A percentile compares a stretch with the other conserved stretches of the same genome.
Evolutionary conservation across 2,329 filamentous ascomycete species (phyloP).

Genomic region (Cylindrodendrum hubeiense): DNA sequence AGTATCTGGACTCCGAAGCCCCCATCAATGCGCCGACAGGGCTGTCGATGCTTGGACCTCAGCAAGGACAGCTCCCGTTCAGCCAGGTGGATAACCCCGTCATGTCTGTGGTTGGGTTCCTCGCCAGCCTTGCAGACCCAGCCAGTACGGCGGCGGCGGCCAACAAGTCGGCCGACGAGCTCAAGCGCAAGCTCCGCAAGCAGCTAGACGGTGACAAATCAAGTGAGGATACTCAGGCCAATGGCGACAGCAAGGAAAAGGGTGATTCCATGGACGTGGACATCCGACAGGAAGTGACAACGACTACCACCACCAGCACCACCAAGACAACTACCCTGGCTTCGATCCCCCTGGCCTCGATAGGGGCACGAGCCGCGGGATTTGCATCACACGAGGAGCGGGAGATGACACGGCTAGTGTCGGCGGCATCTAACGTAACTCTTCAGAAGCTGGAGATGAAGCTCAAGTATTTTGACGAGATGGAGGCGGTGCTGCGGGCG

Average conservation of each 20-base stretch:
- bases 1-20: slow-evolving; percentile 86
- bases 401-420: slow-evolving; percentile 94
- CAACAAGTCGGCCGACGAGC: slow-evolving; percentile 86
- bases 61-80: slow-evolving; percentile 87
- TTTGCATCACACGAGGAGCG: slow-evolving; percentile 97
- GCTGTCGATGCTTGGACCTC: slow-evolving; percentile 75
- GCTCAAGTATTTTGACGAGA: slow-evolving; percentile 94
- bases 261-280: slow-evolving; percentile 76
- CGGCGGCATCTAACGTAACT: slow-evolving; percentile 92
- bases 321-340: slow-evolving; percentile 67
- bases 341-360: slow-evolving; percentile 85
- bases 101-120: slow-evolving; percentile 94
- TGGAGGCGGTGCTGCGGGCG: slow-evolving; percentile 91
- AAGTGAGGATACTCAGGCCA: slow-evolving; percentile 60
- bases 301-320: slow-evolving; percentile 64
- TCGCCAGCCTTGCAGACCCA: slow-evolving; percentile 91
- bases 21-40: slow-evolving; percentile 65
- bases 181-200: slow-evolving; percentile 82
- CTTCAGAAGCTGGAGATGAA: slow-evolving; percentile 96
- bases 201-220: slow-evolving; percentile 74
- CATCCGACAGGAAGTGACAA: slow-evolving; percentile 64
- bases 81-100: slow-evolving; percentile 95
- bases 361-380: slow-evolving; percentile 86
- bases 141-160: slow-evolving; percentile 91
- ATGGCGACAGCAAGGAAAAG: slow-evolving; percentile 71